These are phyloP conservation scores for Fulvia fulva DNA, from an alignment of 2,329 filamentous ascomycete species.

Conservation along the genomic window DNA sequence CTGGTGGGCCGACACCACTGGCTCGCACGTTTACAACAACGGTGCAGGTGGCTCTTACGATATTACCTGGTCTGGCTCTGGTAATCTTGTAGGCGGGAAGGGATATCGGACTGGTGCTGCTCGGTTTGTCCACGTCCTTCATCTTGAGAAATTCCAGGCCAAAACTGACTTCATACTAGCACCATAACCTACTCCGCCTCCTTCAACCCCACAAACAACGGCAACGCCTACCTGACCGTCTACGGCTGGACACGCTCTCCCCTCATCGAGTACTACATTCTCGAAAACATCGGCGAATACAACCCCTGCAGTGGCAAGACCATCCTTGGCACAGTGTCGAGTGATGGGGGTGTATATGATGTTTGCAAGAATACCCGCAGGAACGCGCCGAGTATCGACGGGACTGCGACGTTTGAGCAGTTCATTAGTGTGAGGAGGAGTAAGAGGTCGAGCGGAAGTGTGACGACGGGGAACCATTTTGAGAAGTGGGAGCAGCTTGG, in stretches of 20 bases:
- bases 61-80: constrained; percentile 44
- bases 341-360: constrained; percentile 52
- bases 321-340: constrained; percentile 48
- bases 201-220: constrained; percentile 13
- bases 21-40: not conserved
- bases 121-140: not conserved
- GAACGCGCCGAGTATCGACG: constrained; percentile 46
- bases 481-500: constrained; percentile 43
- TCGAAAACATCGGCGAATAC: constrained; percentile 52
- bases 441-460: constrained; percentile 50
- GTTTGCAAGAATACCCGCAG: constrained; percentile 48
- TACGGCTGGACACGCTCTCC: constrained; percentile 56
- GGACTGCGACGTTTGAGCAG: constrained; percentile 50
- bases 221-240: constrained; percentile 51
- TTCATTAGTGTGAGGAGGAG: constrained; percentile 51
- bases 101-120: constrained; percentile 41
- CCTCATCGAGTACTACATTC: constrained; percentile 56
- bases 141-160: not conserved
- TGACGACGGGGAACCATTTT: constrained; percentile 51
- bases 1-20: not conserved
- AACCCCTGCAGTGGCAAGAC: constrained; percentile 42
- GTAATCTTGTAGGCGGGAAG: constrained; percentile 57
- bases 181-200: constrained; percentile 21
- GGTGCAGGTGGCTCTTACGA: constrained; percentile 44
- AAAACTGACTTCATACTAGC: constrained; percentile 2